Base-by-base conservation (phyloP, 768 basidiomycete species). In the Crucibulum laeve region DNA sequence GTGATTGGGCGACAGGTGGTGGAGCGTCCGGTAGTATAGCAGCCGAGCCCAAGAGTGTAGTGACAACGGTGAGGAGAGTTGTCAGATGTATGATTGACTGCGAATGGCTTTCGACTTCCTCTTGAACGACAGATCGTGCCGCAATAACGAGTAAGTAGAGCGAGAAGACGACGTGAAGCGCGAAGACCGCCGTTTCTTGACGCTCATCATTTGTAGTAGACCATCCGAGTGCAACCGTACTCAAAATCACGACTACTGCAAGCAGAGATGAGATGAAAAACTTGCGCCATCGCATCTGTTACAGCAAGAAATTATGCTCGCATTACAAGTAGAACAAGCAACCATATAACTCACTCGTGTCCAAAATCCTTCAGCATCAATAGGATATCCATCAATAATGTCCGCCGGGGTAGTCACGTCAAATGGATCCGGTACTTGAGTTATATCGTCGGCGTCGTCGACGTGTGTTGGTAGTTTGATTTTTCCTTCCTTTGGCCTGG, bases 361-460 rank as follows among this genome's bases (percentile, higher is more conserved):
- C 64, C 64, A 66, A 43, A 66, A 66, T 14, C 38, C 46, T 18
- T 62, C 59, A 40, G 47, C 58, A 22, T 63, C 59, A 40, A 64
- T 55, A 36, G 62, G 59, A 39, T 61, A 60, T 7, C 64, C 64
- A 22, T 66, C 59, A 10, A 55, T 42, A 1, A 62, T 18, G 59
- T 91, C 89, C 56, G 84, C 82, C 6, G 80, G 76, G n/a, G 57
- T 79, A 15, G 79, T 76, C n/a, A 91, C 81, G 43, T 64, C 61
- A 36, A 64, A 37, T 10, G 35, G 55, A 49, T 66, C 64, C 25
- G 55, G 32, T 11, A 15, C 25, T 18, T 25, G 43, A 22, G 22
- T 30, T 8, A 25, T 18, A 18, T 40, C 22, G 6, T 57, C 52
- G 10, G 54, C 43, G 5, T 25, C 52, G n/a, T 59, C 48, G 21